These are phyloP conservation scores for Pichia kudriavzevii DNA, from an alignment of 1,139 yeast species.

Conservation along the genomic window DNA sequence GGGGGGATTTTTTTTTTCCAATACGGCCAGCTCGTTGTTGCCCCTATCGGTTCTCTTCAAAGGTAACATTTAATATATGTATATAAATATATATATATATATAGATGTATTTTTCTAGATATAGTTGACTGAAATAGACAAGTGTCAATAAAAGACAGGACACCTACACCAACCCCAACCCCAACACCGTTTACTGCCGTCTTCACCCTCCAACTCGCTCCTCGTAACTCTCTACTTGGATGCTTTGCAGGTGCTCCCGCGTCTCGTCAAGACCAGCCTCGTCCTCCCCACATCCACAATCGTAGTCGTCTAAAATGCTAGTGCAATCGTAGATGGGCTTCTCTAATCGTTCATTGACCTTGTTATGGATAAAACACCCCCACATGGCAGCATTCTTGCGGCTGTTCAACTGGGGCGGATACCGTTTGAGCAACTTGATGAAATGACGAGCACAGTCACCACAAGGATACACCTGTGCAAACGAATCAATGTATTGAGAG, in stretches of 20 bases:
- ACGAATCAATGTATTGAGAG: conserved; percentile 41
- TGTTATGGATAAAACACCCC: conserved; percentile 95
- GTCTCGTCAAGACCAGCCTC: conserved; percentile 32
- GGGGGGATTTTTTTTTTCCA: no score
- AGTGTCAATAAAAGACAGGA: no score
- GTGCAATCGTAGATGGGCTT: conserved; percentile 79
- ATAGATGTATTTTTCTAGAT: no score
- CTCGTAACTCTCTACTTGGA: conserved; percentile 38
- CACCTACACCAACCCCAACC: no score
- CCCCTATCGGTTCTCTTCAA: no score
- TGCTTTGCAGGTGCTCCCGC: conserved; percentile 32
- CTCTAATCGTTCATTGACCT: conserved; percentile 64
- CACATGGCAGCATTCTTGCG: conserved; percentile 83
- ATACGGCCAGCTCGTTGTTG: no score
- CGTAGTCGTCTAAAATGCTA: conserved; percentile 78
- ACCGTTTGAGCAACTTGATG: conserved; percentile 52
- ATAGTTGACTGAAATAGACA: no score
- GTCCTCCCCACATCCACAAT: conserved; percentile 90
- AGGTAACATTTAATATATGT: no score
- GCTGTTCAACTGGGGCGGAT: conserved; percentile 78
- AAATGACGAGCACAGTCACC: conserved; percentile 96
- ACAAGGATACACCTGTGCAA: conserved; percentile 81
- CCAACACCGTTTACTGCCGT: no score
- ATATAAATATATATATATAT: no score
- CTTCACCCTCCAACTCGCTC: conserved; percentile 18